phyloP scores from a whole-genome alignment of 768 basidiomycete species.

The Tylopilus subfusipes region DNA sequence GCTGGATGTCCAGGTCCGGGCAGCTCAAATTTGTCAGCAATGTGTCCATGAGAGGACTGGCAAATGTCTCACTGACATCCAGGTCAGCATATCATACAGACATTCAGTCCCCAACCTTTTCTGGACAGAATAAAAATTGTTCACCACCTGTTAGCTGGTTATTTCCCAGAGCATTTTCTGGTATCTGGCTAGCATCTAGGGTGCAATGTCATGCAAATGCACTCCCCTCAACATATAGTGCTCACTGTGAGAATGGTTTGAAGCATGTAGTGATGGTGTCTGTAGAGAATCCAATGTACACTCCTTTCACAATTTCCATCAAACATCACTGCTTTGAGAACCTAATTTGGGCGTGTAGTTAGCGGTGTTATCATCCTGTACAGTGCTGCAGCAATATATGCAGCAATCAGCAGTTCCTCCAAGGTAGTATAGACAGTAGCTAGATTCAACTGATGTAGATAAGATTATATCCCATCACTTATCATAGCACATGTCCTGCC shows the following conservation, averaged over 20 bases:
- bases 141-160: background rate
- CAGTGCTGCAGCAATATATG: no score
- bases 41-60: background rate
- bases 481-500: no score
- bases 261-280: background rate
- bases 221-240: background rate
- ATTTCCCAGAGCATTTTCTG: background rate
- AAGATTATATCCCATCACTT: no score
- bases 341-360: background rate
- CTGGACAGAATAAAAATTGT: background rate
- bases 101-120: background rate
- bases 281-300: background rate
- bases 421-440: no score
- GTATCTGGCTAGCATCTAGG: background rate
- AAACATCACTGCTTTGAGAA: background rate
- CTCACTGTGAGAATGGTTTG: background rate
- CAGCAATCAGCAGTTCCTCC: no score
- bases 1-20: background rate
- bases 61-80: background rate
- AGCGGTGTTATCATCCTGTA: no score
- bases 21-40: background rate
- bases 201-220: background rate
- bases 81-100: background rate
- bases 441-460: no score
- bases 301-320: background rate